Base-by-base conservation (phyloP, 2,329 filamentous ascomycete genomes). In the Pseudogymnoascus pannorum region DNA sequence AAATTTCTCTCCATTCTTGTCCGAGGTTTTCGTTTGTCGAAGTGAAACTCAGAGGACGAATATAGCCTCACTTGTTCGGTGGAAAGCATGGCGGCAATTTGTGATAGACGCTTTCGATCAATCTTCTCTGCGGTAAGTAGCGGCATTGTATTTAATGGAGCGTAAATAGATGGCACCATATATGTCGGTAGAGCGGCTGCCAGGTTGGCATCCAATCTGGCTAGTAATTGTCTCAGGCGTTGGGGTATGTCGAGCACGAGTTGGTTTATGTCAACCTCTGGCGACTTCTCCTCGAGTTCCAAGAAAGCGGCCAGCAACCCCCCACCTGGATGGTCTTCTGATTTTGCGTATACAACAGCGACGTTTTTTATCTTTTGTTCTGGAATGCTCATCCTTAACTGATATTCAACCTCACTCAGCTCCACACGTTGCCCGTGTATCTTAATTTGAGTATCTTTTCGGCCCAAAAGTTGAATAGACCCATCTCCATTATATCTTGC, bases 391-490 rank as follows among this genome's bases (percentile, higher is more conserved):
- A 44, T 12, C 11, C 11, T 44, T 3, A 44, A 44, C 40, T 68
- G 63, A 57, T 63, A 57, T 78, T 68, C 66, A 22, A 88, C 85
- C 70, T 88, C 85, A 14, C 79, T 81, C 63, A 87, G 81, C 66
- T 88, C 85, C 7, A 87, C 75, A 40, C 85, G 75, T 68, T 87
- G 85, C 0, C 85, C 85, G 33, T 84, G 78, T 20, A 87, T 74
- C 68, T 87, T 87, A 61, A 86, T 79, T 71, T 87, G 85, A 31
- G 84, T 82, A 67, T 87, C 85, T 48, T 80, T 79, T 20, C 85
- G 79, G 6, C 84, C 84, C 38, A 85, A 71, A 69, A 87, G 86
- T 31, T 81, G 79, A 64, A 87, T 84, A 18, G 79, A 80, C 14
- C 77, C 77, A 67, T 87, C 79, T 58, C 82, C 74, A 26, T 86